Conservation (phyloP, 108 stramenopile genomes). For the Fistulifera solaris region DNA sequence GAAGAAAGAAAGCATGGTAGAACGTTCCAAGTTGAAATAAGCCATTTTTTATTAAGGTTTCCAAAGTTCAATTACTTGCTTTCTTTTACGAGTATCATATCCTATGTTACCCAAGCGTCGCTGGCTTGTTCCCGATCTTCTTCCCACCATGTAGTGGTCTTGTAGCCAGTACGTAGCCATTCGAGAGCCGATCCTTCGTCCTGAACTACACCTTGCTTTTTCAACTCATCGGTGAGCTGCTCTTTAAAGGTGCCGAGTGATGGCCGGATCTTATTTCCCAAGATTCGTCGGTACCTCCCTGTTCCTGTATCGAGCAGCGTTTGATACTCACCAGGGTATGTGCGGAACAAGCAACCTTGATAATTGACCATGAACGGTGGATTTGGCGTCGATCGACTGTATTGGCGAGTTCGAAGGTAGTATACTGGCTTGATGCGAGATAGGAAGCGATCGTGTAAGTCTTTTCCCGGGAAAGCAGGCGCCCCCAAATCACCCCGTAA, state of each 20-base stretch:
- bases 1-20: conserved; percentile 10
- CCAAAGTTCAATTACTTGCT: no score
- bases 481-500: conserved; percentile 89
- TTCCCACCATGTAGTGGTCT: conserved; percentile 91
- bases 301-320: conserved; percentile 88
- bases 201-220: conserved; percentile 64
- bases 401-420: conserved; percentile 88
- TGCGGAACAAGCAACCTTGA: conserved; percentile 89
- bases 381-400: conserved; percentile 62
- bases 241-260: conserved; percentile 87
- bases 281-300: conserved; percentile 66
- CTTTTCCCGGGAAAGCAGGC: conserved; percentile 82
- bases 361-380: conserved; percentile 92
- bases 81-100: no score
- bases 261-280: conserved; percentile 55
- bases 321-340: conserved; percentile 89
- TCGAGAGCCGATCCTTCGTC: conserved; percentile 59
- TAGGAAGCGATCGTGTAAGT: conserved; percentile 88
- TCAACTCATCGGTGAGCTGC: conserved; percentile 74
- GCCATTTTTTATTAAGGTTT: no score
- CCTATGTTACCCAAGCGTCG: conserved; percentile 62
- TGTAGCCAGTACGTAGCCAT: conserved; percentile 83
- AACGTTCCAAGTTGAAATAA: no score
- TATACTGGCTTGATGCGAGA: conserved; percentile 81
- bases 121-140: conserved; percentile 76